Percentiles rank a stretch among this genome's conserved stretches.
Evolutionary conservation across 2,329 filamentous ascomycete genomes (phyloP).

Genomic region (Beauveria varroae): DNA sequence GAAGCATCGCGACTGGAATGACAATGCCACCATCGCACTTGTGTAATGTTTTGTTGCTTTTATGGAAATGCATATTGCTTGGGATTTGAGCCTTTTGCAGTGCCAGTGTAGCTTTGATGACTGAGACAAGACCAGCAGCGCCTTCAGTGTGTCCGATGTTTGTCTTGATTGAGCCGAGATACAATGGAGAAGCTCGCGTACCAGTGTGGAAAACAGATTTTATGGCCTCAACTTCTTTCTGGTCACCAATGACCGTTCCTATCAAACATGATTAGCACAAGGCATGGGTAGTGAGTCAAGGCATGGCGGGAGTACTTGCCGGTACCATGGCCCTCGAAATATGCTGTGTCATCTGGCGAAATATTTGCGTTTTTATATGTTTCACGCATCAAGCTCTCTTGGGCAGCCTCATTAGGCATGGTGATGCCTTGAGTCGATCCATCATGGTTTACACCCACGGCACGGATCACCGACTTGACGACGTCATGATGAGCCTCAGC

Average conservation of each 20-base stretch:
- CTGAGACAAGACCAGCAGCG: slow-evolving; percentile 36
- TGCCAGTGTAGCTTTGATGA: slow-evolving; percentile 40
- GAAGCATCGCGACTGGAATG: too few relatives aligned
- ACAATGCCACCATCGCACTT: too few relatives aligned
- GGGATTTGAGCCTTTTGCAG: slow-evolving; percentile 36
- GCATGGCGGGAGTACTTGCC: slow-evolving; percentile 21
- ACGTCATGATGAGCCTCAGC: slow-evolving; percentile 32
- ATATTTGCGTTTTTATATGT: slow-evolving; percentile 25
- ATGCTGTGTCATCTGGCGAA: slow-evolving; percentile 19
- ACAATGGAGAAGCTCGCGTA: slow-evolving; percentile 19
- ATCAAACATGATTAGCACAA: too few relatives aligned
- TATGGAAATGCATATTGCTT: slow-evolving; percentile 39
- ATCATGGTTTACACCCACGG: slow-evolving; percentile 30
- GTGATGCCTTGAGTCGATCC: slow-evolving; percentile 37
- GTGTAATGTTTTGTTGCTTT: too few relatives aligned
- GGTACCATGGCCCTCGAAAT: slow-evolving; percentile 36
- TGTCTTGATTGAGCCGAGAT: slow-evolving; percentile 37
- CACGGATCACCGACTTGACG: slow-evolving; percentile 27
- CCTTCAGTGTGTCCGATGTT: slow-evolving; percentile 42
- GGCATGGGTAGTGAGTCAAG: too few relatives aligned
- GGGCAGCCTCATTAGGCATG: slow-evolving; percentile 25
- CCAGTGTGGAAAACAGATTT: too few relatives aligned
- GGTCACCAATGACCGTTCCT: too few relatives aligned
- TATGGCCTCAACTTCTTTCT: too few relatives aligned
- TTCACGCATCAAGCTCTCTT: slow-evolving; percentile 21